Evolutionary conservation across 1,284 basidiomycete genomes (phyloP).

Genomic region (Malassezia furfur): DNA sequence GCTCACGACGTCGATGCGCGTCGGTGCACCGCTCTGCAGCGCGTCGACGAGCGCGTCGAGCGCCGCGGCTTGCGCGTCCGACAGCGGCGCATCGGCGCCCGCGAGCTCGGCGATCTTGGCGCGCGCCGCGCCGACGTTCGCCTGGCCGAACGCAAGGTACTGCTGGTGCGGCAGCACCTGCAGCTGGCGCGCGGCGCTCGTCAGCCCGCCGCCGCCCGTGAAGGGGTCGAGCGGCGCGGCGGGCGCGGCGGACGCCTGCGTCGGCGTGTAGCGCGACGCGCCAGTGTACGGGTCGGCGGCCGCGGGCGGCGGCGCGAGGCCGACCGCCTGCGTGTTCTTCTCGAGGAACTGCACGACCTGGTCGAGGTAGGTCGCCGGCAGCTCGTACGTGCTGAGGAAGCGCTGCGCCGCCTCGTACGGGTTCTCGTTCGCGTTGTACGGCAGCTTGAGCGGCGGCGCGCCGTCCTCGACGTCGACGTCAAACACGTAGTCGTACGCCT

Average conservation of each 20-base stretch:
- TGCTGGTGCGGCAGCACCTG: constrained; percentile 31
- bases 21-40: constrained; percentile 47
- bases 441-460: constrained; percentile 81
- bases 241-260: constrained; percentile 30
- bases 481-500: constrained; percentile 97
- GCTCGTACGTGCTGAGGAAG: constrained; percentile 74
- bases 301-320: constrained; percentile 54
- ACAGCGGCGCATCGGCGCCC: constrained; percentile 56
- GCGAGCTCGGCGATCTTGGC: constrained; percentile 74
- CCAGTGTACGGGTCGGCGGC: constrained; percentile 87
- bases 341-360: constrained; percentile 90
- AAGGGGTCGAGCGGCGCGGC: constrained; percentile 45
- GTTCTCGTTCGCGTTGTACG: constrained; percentile 77
- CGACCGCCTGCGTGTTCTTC: constrained; percentile 67
- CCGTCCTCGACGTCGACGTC: constrained; percentile 94
- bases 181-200: constrained; percentile 24
- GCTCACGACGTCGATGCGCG: constrained; percentile 23
- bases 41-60: constrained; percentile 62
- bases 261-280: constrained; percentile 57
- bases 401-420: constrained; percentile 79
- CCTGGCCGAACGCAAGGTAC: constrained; percentile 67
- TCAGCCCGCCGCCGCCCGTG: constrained; percentile 33
- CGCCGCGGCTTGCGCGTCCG: constrained; percentile 60
- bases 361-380: constrained; percentile 73
- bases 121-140: constrained; percentile 76